Conservation (phyloP, 345 rosid species). For the Turnera subulata region DNA sequence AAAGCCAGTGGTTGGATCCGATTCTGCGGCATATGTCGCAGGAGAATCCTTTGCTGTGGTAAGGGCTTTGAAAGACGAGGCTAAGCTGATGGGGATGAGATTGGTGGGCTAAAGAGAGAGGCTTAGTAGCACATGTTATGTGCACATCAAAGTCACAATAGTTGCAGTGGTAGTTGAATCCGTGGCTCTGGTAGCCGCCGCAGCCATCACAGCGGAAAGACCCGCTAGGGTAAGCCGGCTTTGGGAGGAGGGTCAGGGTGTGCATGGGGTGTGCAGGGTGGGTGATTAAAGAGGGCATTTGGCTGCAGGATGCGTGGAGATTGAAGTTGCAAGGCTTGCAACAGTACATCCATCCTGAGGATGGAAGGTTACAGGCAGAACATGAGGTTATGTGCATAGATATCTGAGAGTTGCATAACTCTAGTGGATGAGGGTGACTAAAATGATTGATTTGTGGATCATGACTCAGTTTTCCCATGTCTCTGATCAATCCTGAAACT, state of each 20-base stretch:
- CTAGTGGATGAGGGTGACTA: slow-evolving; percentile 56
- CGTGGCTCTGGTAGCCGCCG: slow-evolving; percentile 40
- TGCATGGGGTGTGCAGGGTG: slow-evolving; percentile 58
- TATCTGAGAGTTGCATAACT: slow-evolving; percentile 32
- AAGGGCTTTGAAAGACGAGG: slow-evolving; percentile 47
- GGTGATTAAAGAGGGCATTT: slow-evolving; percentile 43
- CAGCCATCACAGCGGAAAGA: slow-evolving; percentile 55
- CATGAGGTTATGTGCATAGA: slow-evolving; percentile 24
- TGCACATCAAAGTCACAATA: slow-evolving; percentile 51
- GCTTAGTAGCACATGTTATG: slow-evolving; percentile 44
- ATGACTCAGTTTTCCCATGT: slow-evolving; percentile 46
- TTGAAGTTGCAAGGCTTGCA: slow-evolving; percentile 54
- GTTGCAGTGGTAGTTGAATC: slow-evolving; percentile 57
- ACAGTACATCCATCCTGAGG: slow-evolving; percentile 38
- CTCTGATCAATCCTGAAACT: no score
- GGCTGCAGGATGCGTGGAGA: slow-evolving; percentile 50
- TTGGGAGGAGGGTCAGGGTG: slow-evolving; percentile 41
- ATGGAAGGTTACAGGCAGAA: slow-evolving; percentile 36
- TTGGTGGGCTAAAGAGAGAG: slow-evolving; percentile 27
- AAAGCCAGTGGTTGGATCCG: slow-evolving; percentile 58
- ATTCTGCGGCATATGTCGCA: slow-evolving; percentile 45
- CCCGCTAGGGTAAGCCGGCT: slow-evolving; percentile 41
- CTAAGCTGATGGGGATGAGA: slow-evolving; percentile 45
- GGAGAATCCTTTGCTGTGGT: slow-evolving; percentile 42
- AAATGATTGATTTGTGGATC: slow-evolving; percentile 38